A percentile compares a stretch with the other conserved stretches of the same genome.
Conservation (phyloP, 345 rosid species). For the Noccaea caerulescens region DNA sequence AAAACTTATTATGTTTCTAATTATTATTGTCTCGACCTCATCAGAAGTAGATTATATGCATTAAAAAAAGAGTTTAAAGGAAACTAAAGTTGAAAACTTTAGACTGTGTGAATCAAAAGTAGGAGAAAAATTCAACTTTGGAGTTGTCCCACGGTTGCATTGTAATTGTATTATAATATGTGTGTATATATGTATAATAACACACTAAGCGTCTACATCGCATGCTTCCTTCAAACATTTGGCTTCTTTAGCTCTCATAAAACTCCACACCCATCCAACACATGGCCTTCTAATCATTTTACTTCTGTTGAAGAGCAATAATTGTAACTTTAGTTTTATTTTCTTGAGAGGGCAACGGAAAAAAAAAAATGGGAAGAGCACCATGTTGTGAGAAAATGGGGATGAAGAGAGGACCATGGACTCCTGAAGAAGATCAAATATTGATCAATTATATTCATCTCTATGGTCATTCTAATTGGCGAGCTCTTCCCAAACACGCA, state of each 20-base stretch:
- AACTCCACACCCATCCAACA: constrained; percentile 31
- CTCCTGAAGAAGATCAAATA: constrained; percentile 65
- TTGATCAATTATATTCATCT: constrained; percentile 55
- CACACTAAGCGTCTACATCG: constrained; percentile 29
- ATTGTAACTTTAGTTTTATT: background rate
- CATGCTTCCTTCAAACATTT: constrained; percentile 36
- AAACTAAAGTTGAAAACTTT: constrained; percentile 23
- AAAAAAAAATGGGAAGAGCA: constrained; percentile 65
- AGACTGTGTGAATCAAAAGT: constrained; percentile 27
- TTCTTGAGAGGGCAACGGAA: constrained; percentile 22
- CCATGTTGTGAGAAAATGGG: constrained; percentile 86
- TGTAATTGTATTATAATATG: constrained; percentile 11
- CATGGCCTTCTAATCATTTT: constrained; percentile 24
- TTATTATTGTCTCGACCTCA: constrained; percentile 15
- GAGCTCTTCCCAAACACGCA: constrained; percentile 80
- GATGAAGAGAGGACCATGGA: constrained; percentile 82
- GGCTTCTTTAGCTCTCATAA: constrained; percentile 32
- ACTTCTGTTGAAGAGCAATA: constrained; percentile 10
- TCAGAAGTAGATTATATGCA: background rate
- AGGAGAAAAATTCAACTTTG: constrained; percentile 33
- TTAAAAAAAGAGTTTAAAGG: background rate
- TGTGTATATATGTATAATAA: constrained; percentile 10
- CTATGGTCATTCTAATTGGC: constrained; percentile 73
- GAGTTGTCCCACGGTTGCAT: constrained; percentile 44
- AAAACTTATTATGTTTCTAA: background rate